These are phyloP conservation scores for Termitomyces sp. DNA, from an alignment of 768 basidiomycete genomes.

Conservation along the genomic window DNA sequence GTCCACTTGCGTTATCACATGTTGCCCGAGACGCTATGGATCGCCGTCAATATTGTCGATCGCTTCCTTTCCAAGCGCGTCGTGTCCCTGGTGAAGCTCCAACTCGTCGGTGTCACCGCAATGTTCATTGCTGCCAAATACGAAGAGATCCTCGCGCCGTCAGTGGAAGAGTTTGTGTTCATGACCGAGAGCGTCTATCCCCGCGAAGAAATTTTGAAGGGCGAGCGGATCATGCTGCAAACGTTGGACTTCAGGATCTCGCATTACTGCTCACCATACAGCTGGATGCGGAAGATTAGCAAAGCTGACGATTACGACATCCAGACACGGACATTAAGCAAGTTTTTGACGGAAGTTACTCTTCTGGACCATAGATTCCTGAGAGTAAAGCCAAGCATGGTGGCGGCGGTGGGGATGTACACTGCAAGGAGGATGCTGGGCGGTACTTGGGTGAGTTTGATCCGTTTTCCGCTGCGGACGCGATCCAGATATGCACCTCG, in stretches of 20 bases:
- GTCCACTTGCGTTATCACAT: conserved; percentile 98
- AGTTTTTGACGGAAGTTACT: conserved; percentile 96
- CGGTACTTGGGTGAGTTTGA: conserved; percentile 86
- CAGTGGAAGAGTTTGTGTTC: conserved; percentile 96
- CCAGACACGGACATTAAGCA: conserved; percentile 94
- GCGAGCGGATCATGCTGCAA: conserved; percentile 94
- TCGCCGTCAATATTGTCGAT: conserved; percentile 94
- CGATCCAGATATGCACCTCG: conserved; percentile 13
- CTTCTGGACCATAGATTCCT: conserved; percentile 91
- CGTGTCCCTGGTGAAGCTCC: conserved; percentile 85
- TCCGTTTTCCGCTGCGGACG: conserved; percentile 9
- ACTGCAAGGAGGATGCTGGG: conserved; percentile 90
- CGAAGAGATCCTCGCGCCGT: conserved; percentile 97
- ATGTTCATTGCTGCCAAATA: conserved; percentile 99
- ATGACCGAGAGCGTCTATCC: conserved; percentile 96
- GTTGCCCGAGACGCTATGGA: conserved; percentile 99
- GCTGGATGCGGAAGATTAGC: conserved; percentile 98
- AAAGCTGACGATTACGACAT: conserved; percentile 99
- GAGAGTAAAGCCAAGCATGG: conserved; percentile 86
- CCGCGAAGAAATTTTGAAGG: conserved; percentile 95
- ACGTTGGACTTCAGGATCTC: conserved; percentile 94
- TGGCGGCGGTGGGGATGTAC: conserved; percentile 98
- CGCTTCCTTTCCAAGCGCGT: conserved; percentile 87
- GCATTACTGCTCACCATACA: conserved; percentile 98
- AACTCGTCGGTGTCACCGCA: conserved; percentile 96